Base-by-base conservation (phyloP, 2,329 filamentous ascomycete genomes). In the Aspergillus jensenii region DNA sequence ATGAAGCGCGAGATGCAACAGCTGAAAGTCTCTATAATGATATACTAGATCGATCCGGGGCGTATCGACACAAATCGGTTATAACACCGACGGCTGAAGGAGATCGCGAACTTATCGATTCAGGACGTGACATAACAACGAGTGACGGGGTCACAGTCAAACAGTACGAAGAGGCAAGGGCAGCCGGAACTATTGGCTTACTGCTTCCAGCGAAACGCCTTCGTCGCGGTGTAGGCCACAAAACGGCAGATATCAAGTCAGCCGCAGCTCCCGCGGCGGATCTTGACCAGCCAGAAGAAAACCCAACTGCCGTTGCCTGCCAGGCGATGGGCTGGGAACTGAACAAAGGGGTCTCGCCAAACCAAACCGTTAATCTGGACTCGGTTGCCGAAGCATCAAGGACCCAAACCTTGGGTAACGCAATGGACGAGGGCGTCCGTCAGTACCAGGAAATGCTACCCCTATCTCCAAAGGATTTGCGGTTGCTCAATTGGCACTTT, bases 401-500 rank as follows among this genome's bases (percentile, higher is more conserved):
- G 52, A 81, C 83, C 52, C 90, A 93, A 23, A 96, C 91, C 0
- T 79, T 99, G 11, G 95, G 95, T 1, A 89, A 89, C n/a, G 90
- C 96, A 2, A 90, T 98, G 79, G 91, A 99, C 68, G 87, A 92
- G 63, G 91, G 92, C n/a, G 87, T 99, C 59, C 83, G 83, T 17
- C 93, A 98, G 72, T 99, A 96, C 71, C 88, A 90, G 68, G 81
- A 84, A 33, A 84, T 99, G 49, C 83, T 98, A 27, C 88, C 96
- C 58, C 78, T 99, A 52, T 90, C 87, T 14, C 85, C 93, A 1
- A 90, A 91, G 70, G 95, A 99, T 68, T 88, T 96, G 74, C 86
- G 95, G 46, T 81, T 99, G 15, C 83, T 98, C 68, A 99, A 97
- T 70, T 99, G 95, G 95, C 96, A 99, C 74, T 90, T 97, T 73